Base-by-base conservation (phyloP, 257 asterid species). In the Schizonepeta tenuifolia region DNA sequence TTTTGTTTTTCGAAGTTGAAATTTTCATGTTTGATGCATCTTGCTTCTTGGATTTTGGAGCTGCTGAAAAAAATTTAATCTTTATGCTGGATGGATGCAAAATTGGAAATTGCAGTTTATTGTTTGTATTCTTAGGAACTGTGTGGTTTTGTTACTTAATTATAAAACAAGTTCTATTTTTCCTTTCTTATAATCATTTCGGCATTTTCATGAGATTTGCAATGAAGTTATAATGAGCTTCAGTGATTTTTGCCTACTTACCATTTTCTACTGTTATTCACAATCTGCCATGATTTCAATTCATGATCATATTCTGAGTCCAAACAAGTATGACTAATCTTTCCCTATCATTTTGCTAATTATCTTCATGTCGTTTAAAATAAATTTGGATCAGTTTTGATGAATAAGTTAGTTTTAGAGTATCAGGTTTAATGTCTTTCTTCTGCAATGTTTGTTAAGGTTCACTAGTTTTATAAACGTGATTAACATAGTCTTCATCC, bases 141-240 rank as follows among this genome's bases (percentile, higher is more conserved):
- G 31, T 28, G 65, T 47, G 40, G 47, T 33, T 66, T 21, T 44
- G 47, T 40, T 21, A 18, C 13, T 38, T 8, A 6, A 3, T 57
- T 75, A 33, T 17, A 46, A 57, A 40, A 17, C 3, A 18, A 33
- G 15, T 28, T 59, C 2, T 59, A 3, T 15, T 36, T 58, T 46
- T 21, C 33, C 9, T 59, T 74, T 9, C 9, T 17, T 33, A 14
- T 74, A 56, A 57, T 67, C 13, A 58, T 67, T 44, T 59, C 50
- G 26, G n/a, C 31, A 55, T 28, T 18, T 35, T 35, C 40, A 36
- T 35, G 40, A 46, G 54, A 31, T 62, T 43, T 71, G 43, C 4
- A 8, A 9, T 35, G 35, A 8, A n/a, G 43, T 1, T 18, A 6
- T 13, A 7, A 6, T 56, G 33, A 41, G 33, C 28, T 65, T 65